Evolutionary conservation across 352 stramenopile genomes (phyloP).

Genomic region (Phytophthora megakarya): DNA sequence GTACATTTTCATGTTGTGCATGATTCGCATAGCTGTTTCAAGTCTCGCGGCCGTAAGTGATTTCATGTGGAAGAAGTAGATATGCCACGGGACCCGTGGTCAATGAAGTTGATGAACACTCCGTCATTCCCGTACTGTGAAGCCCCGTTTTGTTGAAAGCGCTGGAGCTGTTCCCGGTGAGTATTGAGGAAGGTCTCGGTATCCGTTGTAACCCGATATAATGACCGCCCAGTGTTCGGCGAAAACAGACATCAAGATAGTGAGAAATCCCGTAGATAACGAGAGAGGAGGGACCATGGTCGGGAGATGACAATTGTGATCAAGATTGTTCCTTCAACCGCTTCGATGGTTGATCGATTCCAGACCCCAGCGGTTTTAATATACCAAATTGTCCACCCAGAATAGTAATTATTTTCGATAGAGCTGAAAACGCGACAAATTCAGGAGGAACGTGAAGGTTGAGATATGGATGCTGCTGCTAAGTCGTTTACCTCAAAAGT

Average conservation of each 20-base stretch:
- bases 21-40: slow-evolving; percentile 68
- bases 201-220: slow-evolving; percentile 87
- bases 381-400: no score
- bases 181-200: slow-evolving; percentile 89
- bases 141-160: slow-evolving; percentile 82
- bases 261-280: slow-evolving; percentile 11
- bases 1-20: slow-evolving; percentile 88
- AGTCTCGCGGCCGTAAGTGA: slow-evolving; percentile 75
- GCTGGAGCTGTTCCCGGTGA: slow-evolving; percentile 73
- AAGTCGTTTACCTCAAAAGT: no score
- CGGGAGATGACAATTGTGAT: no score
- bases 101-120: slow-evolving; percentile 94
- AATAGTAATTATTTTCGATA: no score
- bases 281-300: slow-evolving; percentile 16
- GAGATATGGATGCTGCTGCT: no score
- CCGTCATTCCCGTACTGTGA: slow-evolving; percentile 82
- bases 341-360: no score
- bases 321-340: no score
- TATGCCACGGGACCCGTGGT: slow-evolving; percentile 85
- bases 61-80: slow-evolving; percentile 84
- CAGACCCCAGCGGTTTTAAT: no score
- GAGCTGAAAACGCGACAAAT: no score
- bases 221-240: slow-evolving; percentile 92
- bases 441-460: no score
- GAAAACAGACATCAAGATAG: slow-evolving; percentile 15